Conservation (phyloP, 148 eudicot species). For the Silene latifolia region DNA sequence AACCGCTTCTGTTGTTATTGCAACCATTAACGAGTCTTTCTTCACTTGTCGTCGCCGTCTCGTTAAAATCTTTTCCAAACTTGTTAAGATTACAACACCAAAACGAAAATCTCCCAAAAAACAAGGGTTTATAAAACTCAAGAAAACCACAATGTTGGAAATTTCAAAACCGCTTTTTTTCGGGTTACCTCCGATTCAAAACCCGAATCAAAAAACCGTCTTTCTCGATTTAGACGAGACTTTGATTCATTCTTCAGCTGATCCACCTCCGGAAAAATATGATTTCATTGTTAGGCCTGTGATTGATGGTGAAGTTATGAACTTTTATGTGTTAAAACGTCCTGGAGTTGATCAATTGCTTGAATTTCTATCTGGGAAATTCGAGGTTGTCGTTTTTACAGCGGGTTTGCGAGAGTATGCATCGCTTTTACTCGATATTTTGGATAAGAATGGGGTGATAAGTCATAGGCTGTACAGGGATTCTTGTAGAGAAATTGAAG, state of each 20-base stretch:
- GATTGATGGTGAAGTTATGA: slow-evolving; percentile 54
- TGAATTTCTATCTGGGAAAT: slow-evolving; percentile 35
- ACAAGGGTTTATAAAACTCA: slow-evolving; percentile 45
- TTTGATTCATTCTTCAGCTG: slow-evolving; percentile 57
- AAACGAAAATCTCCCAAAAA: slow-evolving; percentile 39
- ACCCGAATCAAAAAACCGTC: slow-evolving; percentile 38
- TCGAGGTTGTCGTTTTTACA: slow-evolving; percentile 75
- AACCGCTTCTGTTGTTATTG: slow-evolving; percentile 39
- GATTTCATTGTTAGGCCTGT: slow-evolving; percentile 67
- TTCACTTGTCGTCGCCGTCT: slow-evolving; percentile 67
- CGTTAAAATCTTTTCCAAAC: slow-evolving; percentile 64
- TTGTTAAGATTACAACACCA: slow-evolving; percentile 51
- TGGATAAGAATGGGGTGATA: slow-evolving; percentile 47
- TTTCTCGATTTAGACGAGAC: slow-evolving; percentile 86
- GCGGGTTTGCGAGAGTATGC: slow-evolving; percentile 85
- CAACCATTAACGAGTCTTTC: slow-evolving; percentile 54
- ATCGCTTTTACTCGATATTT: slow-evolving; percentile 46
- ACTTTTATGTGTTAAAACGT: slow-evolving; percentile 62
- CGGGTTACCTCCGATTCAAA: slow-evolving; percentile 38
- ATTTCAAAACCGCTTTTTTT: slow-evolving; percentile 43
- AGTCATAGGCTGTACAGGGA: slow-evolving; percentile 59
- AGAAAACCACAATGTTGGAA: slow-evolving; percentile 12
- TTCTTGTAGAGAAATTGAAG: slow-evolving; percentile 71
- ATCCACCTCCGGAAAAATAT: slow-evolving; percentile 38
- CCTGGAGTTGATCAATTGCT: slow-evolving; percentile 75